Conservation (phyloP, 495 filamentous ascomycete genomes). For the Hypoxylon intermedium region DNA sequence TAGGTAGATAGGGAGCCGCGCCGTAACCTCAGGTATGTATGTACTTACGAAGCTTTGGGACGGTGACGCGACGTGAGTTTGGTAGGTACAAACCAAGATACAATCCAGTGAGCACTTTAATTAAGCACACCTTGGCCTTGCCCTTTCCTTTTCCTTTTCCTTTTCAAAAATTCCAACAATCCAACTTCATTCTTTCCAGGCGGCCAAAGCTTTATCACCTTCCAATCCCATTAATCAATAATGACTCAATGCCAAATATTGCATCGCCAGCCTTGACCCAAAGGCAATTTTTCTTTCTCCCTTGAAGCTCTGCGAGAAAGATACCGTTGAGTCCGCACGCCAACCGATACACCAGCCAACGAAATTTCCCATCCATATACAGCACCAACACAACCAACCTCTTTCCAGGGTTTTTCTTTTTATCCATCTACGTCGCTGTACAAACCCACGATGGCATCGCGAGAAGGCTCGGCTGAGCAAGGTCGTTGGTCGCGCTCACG, state of each 20-base stretch:
- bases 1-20: background rate
- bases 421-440: background rate
- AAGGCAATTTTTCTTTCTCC: slow-evolving; percentile 15
- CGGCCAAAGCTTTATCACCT: slow-evolving; percentile 9
- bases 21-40: slow-evolving; percentile 6
- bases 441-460: slow-evolving; percentile 37
- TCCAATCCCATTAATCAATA: slow-evolving; percentile 3
- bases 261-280: slow-evolving; percentile 10
- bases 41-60: background rate
- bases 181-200: background rate
- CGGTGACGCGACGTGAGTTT: slow-evolving; percentile 30
- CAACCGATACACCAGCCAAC: slow-evolving; percentile 2
- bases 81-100: slow-evolving; percentile 2
- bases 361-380: slow-evolving; percentile 8
- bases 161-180: background rate
- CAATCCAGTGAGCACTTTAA: slow-evolving; percentile 17
- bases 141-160: slow-evolving; percentile 1
- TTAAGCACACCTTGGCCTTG: slow-evolving; percentile 21
- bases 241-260: slow-evolving; percentile 18
- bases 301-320: background rate
- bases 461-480: slow-evolving; percentile 30
- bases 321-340: slow-evolving; percentile 1
- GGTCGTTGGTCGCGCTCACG: slow-evolving; percentile 38
- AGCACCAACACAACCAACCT: background rate
- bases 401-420: background rate